phyloP scores from a whole-genome alignment of 2,329 filamentous ascomycete genomes.

The Lachnellula subtilissima region DNA sequence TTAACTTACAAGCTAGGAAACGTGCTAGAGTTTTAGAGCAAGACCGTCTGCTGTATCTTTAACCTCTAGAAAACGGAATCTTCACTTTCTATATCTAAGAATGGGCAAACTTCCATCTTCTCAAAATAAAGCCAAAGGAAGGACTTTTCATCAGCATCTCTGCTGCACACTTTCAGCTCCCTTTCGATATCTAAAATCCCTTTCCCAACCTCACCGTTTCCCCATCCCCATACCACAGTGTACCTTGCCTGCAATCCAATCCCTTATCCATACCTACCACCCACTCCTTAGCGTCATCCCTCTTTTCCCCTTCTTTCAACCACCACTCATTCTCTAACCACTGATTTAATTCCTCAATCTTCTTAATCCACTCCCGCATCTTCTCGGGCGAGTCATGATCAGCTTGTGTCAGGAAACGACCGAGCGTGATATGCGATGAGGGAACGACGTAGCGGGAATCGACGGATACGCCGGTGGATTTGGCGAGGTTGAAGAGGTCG shows the following conservation, averaged over 20 bases:
- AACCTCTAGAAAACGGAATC: no score
- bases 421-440: conserved; percentile 84
- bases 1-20: no score
- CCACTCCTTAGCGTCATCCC: conserved; percentile 64
- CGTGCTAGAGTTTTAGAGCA: no score
- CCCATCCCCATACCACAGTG: conserved; percentile 84
- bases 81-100: no score
- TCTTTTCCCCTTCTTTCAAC: conserved; percentile 44
- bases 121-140: no score
- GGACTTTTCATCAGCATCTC: no score
- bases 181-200: conserved; percentile 43
- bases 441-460: conserved; percentile 82
- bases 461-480: conserved; percentile 60
- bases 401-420: conserved; percentile 65
- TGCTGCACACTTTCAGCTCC: no score
- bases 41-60: no score
- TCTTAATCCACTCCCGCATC: conserved; percentile 58
- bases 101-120: no score
- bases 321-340: conserved; percentile 71
- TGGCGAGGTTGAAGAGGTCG: conserved; percentile 64
- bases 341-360: conserved; percentile 70
- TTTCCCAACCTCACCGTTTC: conserved; percentile 61
- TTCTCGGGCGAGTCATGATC: conserved; percentile 53
- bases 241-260: conserved; percentile 68
- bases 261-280: conserved; percentile 81